A percentile compares a stretch with the other conserved stretches of the same genome.
These are phyloP conservation scores for Termitomyces sp. DNA, from an alignment of 768 basidiomycete genomes.

Conservation along the genomic window DNA sequence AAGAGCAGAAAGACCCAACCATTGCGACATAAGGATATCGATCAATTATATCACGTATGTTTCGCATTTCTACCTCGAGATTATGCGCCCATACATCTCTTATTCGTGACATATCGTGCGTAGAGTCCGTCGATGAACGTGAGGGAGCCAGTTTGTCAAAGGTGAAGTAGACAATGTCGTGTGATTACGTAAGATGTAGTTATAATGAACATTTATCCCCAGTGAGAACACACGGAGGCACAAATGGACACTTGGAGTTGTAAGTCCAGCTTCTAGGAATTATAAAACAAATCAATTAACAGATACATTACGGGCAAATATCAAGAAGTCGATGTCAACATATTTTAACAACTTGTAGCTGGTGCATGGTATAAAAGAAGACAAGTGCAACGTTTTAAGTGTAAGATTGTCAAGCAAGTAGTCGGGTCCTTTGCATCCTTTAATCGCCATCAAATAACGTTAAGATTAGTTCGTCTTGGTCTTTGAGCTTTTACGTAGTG, in stretches of 20 bases:
- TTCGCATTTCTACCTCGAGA: slow-evolving; percentile 88
- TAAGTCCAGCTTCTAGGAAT: neutral
- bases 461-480: slow-evolving; percentile 24
- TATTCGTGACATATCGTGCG: slow-evolving; percentile 64
- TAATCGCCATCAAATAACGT: neutral
- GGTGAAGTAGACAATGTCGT: neutral
- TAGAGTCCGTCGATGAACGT: slow-evolving; percentile 14
- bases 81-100: slow-evolving; percentile 94
- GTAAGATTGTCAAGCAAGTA: neutral
- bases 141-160: slow-evolving; percentile 14
- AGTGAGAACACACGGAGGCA: neutral
- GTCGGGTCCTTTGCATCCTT: neutral
- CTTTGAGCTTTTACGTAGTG: slow-evolving; percentile 39
- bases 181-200: neutral
- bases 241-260: no score
- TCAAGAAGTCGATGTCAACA: neutral
- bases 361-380: neutral
- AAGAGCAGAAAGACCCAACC: slow-evolving; percentile 42
- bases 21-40: slow-evolving; percentile 92
- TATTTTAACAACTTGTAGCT: neutral
- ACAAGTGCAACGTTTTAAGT: neutral
- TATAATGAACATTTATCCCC: neutral
- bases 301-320: neutral
- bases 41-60: slow-evolving; percentile 83
- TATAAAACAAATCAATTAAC: neutral